These are phyloP conservation scores for Musa schizocarpa DNA, from an alignment of 176 grass and related monocot genomes.

Conservation along the genomic window DNA sequence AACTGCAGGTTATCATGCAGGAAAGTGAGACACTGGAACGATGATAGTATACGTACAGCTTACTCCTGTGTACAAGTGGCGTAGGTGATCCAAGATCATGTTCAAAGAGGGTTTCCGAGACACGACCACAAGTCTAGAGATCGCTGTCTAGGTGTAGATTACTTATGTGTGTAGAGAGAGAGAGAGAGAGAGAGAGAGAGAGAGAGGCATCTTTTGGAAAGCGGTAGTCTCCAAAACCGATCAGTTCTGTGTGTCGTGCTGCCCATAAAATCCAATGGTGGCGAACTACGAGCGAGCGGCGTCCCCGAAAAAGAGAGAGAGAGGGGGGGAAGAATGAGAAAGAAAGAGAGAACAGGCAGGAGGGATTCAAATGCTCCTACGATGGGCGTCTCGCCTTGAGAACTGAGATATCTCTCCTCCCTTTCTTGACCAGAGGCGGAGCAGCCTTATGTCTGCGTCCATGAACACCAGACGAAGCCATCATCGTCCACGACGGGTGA, in stretches of 20 bases:
- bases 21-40: neutral
- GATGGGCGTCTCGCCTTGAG: neutral
- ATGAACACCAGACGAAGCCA: neutral
- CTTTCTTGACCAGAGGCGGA: neutral
- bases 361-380: neutral
- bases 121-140: constrained; percentile 69
- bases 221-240: constrained; percentile 36
- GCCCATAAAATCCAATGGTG: constrained; percentile 1
- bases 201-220: constrained; percentile 60
- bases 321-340: neutral
- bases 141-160: constrained; percentile 50
- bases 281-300: neutral
- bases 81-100: neutral
- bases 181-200: constrained; percentile 16
- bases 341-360: neutral
- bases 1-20: neutral
- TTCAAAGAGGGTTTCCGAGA: constrained; percentile 76
- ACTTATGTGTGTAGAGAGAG: constrained; percentile 1
- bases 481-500: neutral
- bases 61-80: neutral
- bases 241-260: neutral
- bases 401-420: neutral
- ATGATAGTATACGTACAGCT: neutral
- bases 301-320: constrained; percentile 3
- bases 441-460: neutral